phyloP scores from a whole-genome alignment of 768 basidiomycete species.

The Suillus subaureus region DNA sequence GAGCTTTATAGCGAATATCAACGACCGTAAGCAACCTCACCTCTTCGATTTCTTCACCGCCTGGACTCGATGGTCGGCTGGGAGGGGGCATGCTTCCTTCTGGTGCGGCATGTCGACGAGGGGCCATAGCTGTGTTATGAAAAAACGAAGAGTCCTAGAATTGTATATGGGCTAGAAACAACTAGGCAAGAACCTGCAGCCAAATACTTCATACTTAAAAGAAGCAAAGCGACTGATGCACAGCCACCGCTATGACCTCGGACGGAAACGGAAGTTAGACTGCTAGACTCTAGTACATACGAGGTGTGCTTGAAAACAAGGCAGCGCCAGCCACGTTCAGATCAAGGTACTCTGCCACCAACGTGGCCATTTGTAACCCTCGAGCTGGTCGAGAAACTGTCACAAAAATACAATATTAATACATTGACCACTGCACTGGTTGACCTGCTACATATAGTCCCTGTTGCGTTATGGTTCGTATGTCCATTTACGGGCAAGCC shows the following conservation, averaged over 20 bases:
- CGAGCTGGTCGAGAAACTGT: neutral
- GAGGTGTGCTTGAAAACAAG: neutral
- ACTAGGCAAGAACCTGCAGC: neutral
- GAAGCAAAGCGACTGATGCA: neutral
- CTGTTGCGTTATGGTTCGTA: no score
- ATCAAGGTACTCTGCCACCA: neutral
- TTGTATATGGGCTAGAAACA: neutral
- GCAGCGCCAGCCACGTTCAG: neutral
- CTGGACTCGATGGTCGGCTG: constrained; percentile 29
- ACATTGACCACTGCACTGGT: neutral
- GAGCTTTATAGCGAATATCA: constrained; percentile 1
- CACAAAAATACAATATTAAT: neutral
- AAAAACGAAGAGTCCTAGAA: neutral
- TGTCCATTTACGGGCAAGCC: constrained; percentile 23
- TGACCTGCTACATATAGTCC: neutral
- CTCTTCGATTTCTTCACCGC: constrained; percentile 45
- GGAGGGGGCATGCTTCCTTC: constrained; percentile 31
- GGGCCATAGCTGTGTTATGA: constrained; percentile 22
- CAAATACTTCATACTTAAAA: neutral
- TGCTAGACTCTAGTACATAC: neutral
- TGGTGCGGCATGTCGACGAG: constrained; percentile 28
- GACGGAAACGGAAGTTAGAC: neutral
- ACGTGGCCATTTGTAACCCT: neutral
- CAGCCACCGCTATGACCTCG: neutral
- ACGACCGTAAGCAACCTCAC: constrained; percentile 22